Base-by-base conservation (phyloP, 192 early-diverging fungal genomes). In the Entomortierella beljakovae region DNA sequence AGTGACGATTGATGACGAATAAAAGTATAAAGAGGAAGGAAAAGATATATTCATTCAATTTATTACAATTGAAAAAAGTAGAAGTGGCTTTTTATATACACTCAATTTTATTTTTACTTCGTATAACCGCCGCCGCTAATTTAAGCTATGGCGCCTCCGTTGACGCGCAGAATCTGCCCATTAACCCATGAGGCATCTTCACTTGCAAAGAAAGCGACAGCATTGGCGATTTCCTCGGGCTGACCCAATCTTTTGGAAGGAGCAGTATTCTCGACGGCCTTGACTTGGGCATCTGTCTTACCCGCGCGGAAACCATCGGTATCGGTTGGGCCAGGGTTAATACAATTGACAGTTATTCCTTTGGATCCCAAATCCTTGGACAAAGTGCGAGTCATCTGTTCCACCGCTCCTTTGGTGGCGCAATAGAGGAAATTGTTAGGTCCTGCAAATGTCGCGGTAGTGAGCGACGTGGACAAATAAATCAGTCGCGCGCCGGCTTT, bases 371-470 rank as follows among this genome's bases (percentile, higher is more conserved):
- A 43, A 67, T 75, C 72, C 72, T 68, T 82, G 32, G 94, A 91
- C 65, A 96, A 83, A 20, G 91, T 89, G 85, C 91, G 91, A 83
- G 86, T 88, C 72, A 96, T 83, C 33, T 92, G 92, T 75, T 93
- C 86, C 62, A 91, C 85, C n/a, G 90, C 93, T 46, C 92, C 92
- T 84, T 96, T 94, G 72, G 93, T 92, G 4, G 94, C 83, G n/a
- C 83, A 72, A 80, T 96, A 96, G n/a, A 76, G 15, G 34, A 68
- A 76, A 46, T 68, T 38, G 84, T 93, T 94, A 58, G 94, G 90
- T 83, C 92, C 91, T 15, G 72, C 90, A 88, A 84, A 92, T 88
- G 64, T 92, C 79, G 43, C 91, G 88, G 57, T 91, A 85, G 32
- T 93, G 86, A 51, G 89, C 88, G 57, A 87, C 85, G 70, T 91